A percentile compares a stretch with the other conserved stretches of the same genome.
Conservation (phyloP, 495 filamentous ascomycete species). For the Copromyces sp. region DNA sequence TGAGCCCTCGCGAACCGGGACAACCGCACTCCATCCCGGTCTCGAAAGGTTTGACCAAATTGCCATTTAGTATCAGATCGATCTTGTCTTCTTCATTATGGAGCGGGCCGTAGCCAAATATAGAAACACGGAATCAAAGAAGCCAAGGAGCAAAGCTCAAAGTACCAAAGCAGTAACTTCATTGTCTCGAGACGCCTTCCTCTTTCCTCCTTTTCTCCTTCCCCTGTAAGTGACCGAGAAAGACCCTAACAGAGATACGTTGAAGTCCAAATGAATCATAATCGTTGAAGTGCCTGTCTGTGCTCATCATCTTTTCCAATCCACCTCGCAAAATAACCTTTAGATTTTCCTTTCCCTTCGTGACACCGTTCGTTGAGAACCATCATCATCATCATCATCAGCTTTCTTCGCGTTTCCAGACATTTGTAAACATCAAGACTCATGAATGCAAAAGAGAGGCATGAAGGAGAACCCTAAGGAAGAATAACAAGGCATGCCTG, state of each 20-base stretch:
- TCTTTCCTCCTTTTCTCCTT: not conserved
- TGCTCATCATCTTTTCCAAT: not conserved
- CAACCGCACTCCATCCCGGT: constrained; percentile 5
- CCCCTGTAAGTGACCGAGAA: not conserved
- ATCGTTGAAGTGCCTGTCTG: not conserved
- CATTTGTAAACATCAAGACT: not conserved
- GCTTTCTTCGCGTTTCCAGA: not conserved
- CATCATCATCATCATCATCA: not conserved
- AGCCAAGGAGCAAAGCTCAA: not conserved
- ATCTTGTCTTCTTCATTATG: not conserved
- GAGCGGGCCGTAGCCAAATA: not conserved
- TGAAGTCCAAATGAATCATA: not conserved
- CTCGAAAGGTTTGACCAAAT: not conserved
- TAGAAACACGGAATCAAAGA: not conserved
- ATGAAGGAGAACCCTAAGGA: not conserved
- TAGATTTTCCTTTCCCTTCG: not conserved
- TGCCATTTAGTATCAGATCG: not conserved
- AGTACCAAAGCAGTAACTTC: not conserved
- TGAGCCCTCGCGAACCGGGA: constrained; percentile 1
- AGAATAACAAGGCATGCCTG: not conserved
- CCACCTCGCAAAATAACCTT: not conserved
- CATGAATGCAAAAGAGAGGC: constrained; percentile 3
- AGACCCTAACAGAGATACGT: not conserved
- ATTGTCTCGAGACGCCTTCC: not conserved
- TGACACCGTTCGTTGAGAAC: not conserved